Base-by-base conservation (phyloP, 2,329 filamentous ascomycete genomes). In the Ambrosiella cleistominuta region DNA sequence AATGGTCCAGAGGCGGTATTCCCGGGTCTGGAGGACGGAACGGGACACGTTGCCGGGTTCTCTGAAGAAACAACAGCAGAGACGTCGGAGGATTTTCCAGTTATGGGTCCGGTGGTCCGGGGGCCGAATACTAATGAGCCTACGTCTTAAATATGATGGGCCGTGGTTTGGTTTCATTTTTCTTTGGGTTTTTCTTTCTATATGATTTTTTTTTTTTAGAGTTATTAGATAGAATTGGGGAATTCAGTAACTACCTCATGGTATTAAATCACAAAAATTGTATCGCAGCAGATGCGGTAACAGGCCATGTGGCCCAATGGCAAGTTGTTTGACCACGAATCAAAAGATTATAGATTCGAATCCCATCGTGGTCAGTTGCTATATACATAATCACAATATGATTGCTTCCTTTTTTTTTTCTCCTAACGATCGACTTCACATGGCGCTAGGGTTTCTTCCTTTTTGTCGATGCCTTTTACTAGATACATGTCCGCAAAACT, bases 1-100 rank as follows among this genome's bases (percentile, higher is more conserved):
- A 88, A 95, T 65, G 86, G 87, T 27, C 47, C 15, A 17, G 52
- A 54, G 9, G n/a, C 52, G 52, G 19, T 54, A 9, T 38, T 42
- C 4, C 13, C 17, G 19, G 47, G 35, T n/a, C 11, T 51, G 2
- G 47, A 35, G 27, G 47, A 36, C 35, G 47, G 35, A 9, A 51
- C 47, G 13, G 47, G 27, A 17, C 9, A 13, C n/a, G 44, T 6
- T 3, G 5, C 11, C n/a, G 44, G 8, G n/a, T 13, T 3, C 7
- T 27, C 27, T 13, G 19, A 15, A 15, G 7, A n/a, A 47, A 13
- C n/a, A 11, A 17, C 2, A 17, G 19, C 7, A 17, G 44, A 13
- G 15, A 15, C n/a, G 5, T 12, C n/a, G 40, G 40, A 42, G 39
- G 39, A n/a, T 42, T n/a, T n/a, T 11, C 11, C 40, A 42, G 40